These are phyloP conservation scores for Phytophthora nicotianae DNA, from an alignment of 352 stramenopile genomes.

Conservation along the genomic window DNA sequence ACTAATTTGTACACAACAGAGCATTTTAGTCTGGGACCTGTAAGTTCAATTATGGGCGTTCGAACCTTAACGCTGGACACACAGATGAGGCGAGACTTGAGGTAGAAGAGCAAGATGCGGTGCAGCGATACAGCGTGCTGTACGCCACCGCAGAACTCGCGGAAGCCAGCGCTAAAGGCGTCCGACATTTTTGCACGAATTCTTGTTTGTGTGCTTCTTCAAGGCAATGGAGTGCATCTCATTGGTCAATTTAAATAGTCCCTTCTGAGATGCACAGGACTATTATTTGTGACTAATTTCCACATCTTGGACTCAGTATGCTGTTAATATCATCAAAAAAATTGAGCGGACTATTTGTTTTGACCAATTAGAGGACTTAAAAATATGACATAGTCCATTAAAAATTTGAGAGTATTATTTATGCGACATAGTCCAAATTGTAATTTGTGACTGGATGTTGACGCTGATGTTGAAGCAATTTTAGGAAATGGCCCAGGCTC, in stretches of 20 bases:
- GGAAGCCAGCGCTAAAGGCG: slow-evolving; percentile 67
- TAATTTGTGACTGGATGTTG: too few species aligned
- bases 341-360: too few species aligned
- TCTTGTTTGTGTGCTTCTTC: neutral
- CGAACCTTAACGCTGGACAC: slow-evolving; percentile 81
- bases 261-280: too few species aligned
- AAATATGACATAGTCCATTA: too few species aligned
- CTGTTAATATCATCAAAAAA: too few species aligned
- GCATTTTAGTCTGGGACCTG: neutral
- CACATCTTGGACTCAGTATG: too few species aligned
- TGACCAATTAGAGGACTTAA: too few species aligned
- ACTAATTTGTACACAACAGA: slow-evolving; percentile 38
- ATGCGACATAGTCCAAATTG: slow-evolving; percentile 13
- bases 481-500: slow-evolving; percentile 21
- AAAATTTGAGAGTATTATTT: too few species aligned
- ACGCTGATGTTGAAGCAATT: slow-evolving; percentile 26
- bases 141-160: slow-evolving; percentile 85
- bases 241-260: too few species aligned
- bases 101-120: slow-evolving; percentile 86
- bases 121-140: slow-evolving; percentile 87
- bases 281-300: too few species aligned
- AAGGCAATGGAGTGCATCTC: too few species aligned
- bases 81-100: slow-evolving; percentile 86
- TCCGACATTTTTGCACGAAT: slow-evolving; percentile 37
- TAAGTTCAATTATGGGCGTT: neutral